A percentile compares a stretch with the other conserved stretches of the same genome.
These are phyloP conservation scores for Phlyctochytrium planicorne DNA, from an alignment of 192 early-diverging fungal genomes.

Conservation along the genomic window DNA sequence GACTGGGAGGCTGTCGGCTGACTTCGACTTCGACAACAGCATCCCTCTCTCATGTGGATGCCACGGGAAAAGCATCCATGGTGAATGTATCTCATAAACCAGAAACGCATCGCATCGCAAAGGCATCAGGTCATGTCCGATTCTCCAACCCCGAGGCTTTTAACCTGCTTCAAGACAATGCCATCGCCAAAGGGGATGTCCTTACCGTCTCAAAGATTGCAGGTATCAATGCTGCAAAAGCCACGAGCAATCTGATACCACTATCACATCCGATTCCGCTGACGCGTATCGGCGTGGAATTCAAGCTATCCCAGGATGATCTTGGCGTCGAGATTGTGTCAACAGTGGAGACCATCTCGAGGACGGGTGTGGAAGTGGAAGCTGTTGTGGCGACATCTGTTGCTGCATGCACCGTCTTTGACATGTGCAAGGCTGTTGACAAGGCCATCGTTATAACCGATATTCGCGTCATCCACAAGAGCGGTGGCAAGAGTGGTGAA, in stretches of 20 bases:
- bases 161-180: slow-evolving; percentile 61
- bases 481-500: slow-evolving; percentile 66
- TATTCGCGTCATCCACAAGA: slow-evolving; percentile 74
- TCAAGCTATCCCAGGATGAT: slow-evolving; percentile 44
- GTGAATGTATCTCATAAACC: slow-evolving; percentile 80
- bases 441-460: slow-evolving; percentile 78
- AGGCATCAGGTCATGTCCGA: slow-evolving; percentile 70
- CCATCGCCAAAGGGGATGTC: slow-evolving; percentile 85
- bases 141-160: slow-evolving; percentile 65
- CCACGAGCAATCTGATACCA: slow-evolving; percentile 78
- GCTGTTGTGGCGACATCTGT: slow-evolving; percentile 63
- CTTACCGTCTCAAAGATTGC: slow-evolving; percentile 83
- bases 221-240: slow-evolving; percentile 89
- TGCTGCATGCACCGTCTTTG: slow-evolving; percentile 84
- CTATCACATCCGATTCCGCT: slow-evolving; percentile 82
- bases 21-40: too few species aligned
- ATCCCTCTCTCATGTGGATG: slow-evolving; percentile 85
- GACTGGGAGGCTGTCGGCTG: too few species aligned
- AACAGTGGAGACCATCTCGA: slow-evolving; percentile 69
- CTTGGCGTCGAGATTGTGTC: slow-evolving; percentile 68
- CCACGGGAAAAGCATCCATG: slow-evolving; percentile 78
- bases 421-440: slow-evolving; percentile 92
- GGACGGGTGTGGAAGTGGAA: slow-evolving; percentile 76
- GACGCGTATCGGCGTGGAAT: slow-evolving; percentile 67
- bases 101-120: slow-evolving; percentile 68